Percentiles rank a stretch among this genome's conserved stretches.
phyloP scores from a whole-genome alignment of 257 asterid genomes.

The Cinchona pubescens region DNA sequence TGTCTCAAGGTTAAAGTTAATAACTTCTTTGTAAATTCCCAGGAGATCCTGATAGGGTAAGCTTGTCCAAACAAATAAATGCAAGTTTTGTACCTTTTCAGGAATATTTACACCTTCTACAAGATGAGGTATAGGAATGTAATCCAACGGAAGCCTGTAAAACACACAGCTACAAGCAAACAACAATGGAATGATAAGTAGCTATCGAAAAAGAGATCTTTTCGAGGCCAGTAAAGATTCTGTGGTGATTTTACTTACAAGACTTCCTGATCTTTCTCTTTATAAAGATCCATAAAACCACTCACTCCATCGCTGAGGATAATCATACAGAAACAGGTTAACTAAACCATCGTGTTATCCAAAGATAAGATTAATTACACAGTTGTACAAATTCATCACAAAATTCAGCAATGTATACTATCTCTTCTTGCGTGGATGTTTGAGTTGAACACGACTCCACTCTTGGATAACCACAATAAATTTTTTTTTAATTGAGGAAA shows the following conservation, averaged over 20 bases:
- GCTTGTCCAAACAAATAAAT: not conserved
- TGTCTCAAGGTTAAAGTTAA: not conserved
- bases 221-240: not conserved
- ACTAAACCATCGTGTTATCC: too few species aligned
- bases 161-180: conserved; percentile 4
- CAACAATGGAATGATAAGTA: not conserved
- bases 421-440: too few species aligned
- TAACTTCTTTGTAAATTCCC: too few species aligned
- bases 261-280: conserved; percentile 1
- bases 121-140: not conserved
- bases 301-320: conserved; percentile 3
- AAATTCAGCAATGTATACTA: not conserved
- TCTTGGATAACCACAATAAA: too few species aligned
- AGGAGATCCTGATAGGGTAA: not conserved
- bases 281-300: conserved; percentile 3
- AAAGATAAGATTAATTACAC: too few species aligned
- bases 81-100: conserved; percentile 1
- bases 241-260: conserved; percentile 14
- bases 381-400: not conserved
- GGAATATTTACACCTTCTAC: conserved; percentile 19
- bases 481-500: too few species aligned
- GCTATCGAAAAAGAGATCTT: too few species aligned
- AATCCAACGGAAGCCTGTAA: conserved; percentile 7
- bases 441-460: too few species aligned
- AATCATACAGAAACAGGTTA: not conserved